Conservation (phyloP, 2,329 filamentous ascomycete species). For the Alternaria sp. region DNA sequence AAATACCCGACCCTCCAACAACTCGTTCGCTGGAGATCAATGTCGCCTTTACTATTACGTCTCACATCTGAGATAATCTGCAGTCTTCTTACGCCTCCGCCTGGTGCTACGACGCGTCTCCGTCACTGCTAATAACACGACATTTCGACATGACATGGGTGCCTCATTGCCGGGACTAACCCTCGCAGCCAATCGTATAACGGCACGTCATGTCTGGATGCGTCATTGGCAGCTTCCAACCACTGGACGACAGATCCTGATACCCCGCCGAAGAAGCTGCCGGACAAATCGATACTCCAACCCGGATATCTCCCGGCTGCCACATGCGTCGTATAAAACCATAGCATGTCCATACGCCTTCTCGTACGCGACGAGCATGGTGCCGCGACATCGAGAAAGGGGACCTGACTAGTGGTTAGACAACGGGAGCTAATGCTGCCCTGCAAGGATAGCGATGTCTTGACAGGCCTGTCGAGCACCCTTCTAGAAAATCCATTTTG, state of each 20-base stretch:
- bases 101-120: constrained; percentile 14
- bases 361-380: constrained; percentile 1
- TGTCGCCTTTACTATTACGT: too few relatives aligned
- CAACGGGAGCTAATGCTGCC: constrained; percentile 20
- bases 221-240: background rate
- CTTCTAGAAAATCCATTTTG: background rate
- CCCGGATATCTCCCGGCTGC: background rate
- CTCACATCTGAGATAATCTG: too few relatives aligned
- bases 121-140: constrained; percentile 6
- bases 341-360: background rate
- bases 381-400: constrained; percentile 7
- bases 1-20: background rate
- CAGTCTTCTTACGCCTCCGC: background rate
- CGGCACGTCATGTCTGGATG: constrained; percentile 8
- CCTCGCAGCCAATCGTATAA: constrained; percentile 9
- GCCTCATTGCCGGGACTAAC: background rate
- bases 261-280: background rate
- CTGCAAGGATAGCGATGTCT: constrained; percentile 1
- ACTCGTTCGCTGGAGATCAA: background rate
- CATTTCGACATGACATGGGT: background rate
- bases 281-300: background rate
- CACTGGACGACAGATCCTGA: constrained; percentile 1
- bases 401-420: constrained; percentile 19
- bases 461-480: background rate
- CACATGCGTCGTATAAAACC: background rate